Conservation (phyloP, 345 rosid species). For the Acer yangbiense region DNA sequence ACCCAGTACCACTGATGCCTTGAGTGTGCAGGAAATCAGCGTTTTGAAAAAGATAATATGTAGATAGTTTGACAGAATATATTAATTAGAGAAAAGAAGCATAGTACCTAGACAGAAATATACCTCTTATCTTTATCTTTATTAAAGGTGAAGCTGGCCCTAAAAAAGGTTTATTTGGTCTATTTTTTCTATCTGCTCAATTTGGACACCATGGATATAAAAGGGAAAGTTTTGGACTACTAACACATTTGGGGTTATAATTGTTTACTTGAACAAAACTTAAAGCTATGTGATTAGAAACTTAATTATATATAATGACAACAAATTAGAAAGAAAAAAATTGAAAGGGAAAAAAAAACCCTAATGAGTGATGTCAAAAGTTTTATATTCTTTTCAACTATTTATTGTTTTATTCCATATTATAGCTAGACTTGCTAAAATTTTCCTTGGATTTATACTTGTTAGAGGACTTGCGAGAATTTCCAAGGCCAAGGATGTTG, state of each 20-base stretch:
- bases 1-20: too few species aligned
- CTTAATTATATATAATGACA: neutral
- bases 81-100: too few species aligned
- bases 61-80: too few species aligned
- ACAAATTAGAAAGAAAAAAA: neutral
- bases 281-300: constrained; percentile 4
- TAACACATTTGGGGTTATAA: neutral
- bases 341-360: neutral
- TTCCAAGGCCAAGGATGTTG: constrained; percentile 12
- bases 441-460: neutral
- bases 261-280: constrained; percentile 10
- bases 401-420: neutral
- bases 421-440: constrained; percentile 10
- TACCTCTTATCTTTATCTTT: neutral
- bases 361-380: neutral
- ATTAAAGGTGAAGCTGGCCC: constrained; percentile 10
- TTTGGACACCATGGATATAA: constrained; percentile 3
- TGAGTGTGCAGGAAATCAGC: too few species aligned
- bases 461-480: constrained; percentile 14
- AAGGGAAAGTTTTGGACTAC: constrained; percentile 1
- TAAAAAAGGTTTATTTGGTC: constrained; percentile 19
- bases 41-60: too few species aligned
- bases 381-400: neutral
- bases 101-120: neutral
- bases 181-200: constrained; percentile 1